These are phyloP conservation scores for Torulaspora globosa DNA, from an alignment of 1,139 yeast species.

Conservation along the genomic window DNA sequence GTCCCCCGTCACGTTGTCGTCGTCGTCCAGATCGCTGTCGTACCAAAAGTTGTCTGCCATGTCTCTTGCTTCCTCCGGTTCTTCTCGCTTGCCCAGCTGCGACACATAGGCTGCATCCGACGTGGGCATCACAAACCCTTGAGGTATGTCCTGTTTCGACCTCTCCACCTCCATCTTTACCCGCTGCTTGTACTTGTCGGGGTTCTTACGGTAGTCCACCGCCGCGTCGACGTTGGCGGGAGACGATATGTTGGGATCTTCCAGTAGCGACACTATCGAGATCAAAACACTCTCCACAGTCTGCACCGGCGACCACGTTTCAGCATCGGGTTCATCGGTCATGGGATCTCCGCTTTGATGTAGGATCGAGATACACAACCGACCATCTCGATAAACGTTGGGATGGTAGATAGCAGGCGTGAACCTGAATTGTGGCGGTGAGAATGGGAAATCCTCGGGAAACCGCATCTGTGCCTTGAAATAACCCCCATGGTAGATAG, in stretches of 20 bases:
- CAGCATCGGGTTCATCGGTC: constrained; percentile 86
- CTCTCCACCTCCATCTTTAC: constrained; percentile 80
- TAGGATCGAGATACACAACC: constrained; percentile 85
- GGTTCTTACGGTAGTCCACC: constrained; percentile 81
- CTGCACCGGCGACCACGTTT: constrained; percentile 96
- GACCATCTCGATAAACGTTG: constrained; percentile 88
- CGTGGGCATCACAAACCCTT: constrained; percentile 78
- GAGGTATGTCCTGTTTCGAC: constrained; percentile 80
- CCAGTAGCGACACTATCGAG: constrained; percentile 81
- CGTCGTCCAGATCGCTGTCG: constrained; percentile 50
- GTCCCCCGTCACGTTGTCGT: constrained; percentile 26
- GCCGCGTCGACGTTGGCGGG: constrained; percentile 98
- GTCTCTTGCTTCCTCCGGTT: constrained; percentile 52
- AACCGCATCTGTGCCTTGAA: constrained; percentile 92
- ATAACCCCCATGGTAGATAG: constrained; percentile 93
- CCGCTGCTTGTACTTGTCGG: constrained; percentile 72
- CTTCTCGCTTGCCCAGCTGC: constrained; percentile 20
- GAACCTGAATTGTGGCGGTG: constrained; percentile 88
- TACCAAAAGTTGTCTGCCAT: constrained; percentile 87
- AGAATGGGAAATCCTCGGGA: constrained; percentile 84
- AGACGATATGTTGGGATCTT: constrained; percentile 87
- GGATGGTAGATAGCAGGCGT: constrained; percentile 96
- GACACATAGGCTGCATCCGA: constrained; percentile 51
- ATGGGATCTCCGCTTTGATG: constrained; percentile 89
- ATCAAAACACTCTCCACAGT: constrained; percentile 88